Evolutionary conservation across 345 rosid species (phyloP).

Genomic region (Salix arbutifolia): DNA sequence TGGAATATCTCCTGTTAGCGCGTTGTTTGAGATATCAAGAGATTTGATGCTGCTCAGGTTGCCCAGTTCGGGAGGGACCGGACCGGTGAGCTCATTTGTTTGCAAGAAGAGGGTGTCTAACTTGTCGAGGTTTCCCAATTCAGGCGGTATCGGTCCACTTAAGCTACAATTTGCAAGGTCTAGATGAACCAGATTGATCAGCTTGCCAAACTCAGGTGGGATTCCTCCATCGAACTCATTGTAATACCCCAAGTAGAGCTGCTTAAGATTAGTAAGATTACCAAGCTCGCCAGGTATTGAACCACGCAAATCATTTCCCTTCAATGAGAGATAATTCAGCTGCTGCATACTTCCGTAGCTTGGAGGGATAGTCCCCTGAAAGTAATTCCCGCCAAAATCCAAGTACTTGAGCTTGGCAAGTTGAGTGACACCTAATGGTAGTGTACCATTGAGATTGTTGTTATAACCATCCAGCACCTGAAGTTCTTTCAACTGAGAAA

Average conservation of each 20-base stretch:
- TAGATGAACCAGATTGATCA: slow-evolving; percentile 46
- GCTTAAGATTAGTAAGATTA: slow-evolving; percentile 44
- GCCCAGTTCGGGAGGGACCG: slow-evolving; percentile 50
- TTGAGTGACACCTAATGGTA: slow-evolving; percentile 39
- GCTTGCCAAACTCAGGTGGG: slow-evolving; percentile 48
- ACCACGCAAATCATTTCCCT: slow-evolving; percentile 55
- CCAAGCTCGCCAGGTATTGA: slow-evolving; percentile 53
- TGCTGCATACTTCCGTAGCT: slow-evolving; percentile 36
- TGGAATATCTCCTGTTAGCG: slow-evolving; percentile 56
- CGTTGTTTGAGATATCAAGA: slow-evolving; percentile 64
- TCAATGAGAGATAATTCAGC: slow-evolving; percentile 48
- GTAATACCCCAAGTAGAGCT: slow-evolving; percentile 56
- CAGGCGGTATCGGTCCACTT: slow-evolving; percentile 47
- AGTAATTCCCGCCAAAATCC: slow-evolving; percentile 68
- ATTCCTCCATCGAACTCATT: slow-evolving; percentile 55
- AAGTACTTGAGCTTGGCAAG: slow-evolving; percentile 40
- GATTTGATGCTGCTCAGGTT: slow-evolving; percentile 45
- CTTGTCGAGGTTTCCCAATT: slow-evolving; percentile 45
- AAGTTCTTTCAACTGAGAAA: slow-evolving; percentile 31
- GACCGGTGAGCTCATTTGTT: slow-evolving; percentile 43
- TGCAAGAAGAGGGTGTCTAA: slow-evolving; percentile 58
- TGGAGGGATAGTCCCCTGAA: slow-evolving; percentile 46
- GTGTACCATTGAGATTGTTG: slow-evolving; percentile 51
- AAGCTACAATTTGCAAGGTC: slow-evolving; percentile 57
- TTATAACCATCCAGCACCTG: slow-evolving; percentile 48